Evolutionary conservation across 2,329 filamentous ascomycete genomes (phyloP).

Genomic region (Knufia petricola): DNA sequence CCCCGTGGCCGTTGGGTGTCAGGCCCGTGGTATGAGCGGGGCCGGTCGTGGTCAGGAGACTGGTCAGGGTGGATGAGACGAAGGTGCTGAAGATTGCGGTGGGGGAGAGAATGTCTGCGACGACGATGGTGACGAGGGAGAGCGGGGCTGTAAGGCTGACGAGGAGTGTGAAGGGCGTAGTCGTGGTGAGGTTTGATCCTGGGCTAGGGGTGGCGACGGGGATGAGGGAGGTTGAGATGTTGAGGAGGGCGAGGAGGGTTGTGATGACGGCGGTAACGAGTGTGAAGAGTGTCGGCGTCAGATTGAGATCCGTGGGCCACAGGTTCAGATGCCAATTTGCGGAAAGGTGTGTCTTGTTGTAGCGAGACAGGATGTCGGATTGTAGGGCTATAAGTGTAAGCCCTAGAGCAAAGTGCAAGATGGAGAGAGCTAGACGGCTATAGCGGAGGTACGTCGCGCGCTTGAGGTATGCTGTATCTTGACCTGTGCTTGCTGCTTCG

Average conservation of each 20-base stretch:
- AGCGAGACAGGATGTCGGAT: conserved; percentile 31
- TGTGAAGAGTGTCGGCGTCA: conserved; percentile 31
- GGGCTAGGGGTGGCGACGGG: conserved; percentile 11
- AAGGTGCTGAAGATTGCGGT: conserved; percentile 6
- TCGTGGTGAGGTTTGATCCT: conserved; percentile 15
- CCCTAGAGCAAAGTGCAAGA: conserved; percentile 25
- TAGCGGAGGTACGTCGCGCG: conserved; percentile 25
- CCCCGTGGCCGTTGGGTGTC: conserved; percentile 1
- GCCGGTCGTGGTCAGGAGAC: conserved; percentile 9
- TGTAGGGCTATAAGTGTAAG: conserved; percentile 30
- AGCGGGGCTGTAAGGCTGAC: not conserved
- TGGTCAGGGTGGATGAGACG: conserved; percentile 23
- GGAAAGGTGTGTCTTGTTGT: conserved; percentile 30
- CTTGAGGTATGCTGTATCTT: conserved; percentile 18
- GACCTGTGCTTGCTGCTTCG: conserved; percentile 17
- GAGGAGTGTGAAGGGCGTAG: conserved; percentile 8
- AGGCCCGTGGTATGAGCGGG: not conserved
- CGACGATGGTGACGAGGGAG: not conserved
- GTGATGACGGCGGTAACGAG: conserved; percentile 32
- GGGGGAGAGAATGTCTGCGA: not conserved
- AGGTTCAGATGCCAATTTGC: conserved; percentile 28
- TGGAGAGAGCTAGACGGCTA: conserved; percentile 28
- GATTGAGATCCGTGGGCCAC: conserved; percentile 35
- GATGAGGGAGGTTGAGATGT: too few relatives aligned
- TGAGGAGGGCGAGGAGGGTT: conserved; percentile 10